Evolutionary conservation across 768 basidiomycete genomes (phyloP), one percentile per base, ranked within the genome.

Genomic region (Tricholoma bakamatsutake): DNA sequence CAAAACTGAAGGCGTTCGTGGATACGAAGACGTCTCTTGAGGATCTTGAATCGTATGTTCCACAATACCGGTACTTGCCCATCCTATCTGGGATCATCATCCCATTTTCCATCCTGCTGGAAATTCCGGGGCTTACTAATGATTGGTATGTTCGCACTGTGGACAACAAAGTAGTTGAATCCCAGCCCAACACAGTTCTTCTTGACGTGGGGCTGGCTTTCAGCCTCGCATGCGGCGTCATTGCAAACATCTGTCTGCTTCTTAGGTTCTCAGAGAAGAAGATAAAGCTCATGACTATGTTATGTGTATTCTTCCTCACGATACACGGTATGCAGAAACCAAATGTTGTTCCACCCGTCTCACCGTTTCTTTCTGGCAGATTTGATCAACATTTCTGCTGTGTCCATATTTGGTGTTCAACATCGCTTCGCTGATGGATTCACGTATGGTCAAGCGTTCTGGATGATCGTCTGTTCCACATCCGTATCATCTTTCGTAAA

Each of bases 401-500:
- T 91, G 11, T 78, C 71, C 3, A 62, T 76, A 1, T 92, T 92
- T 52, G 87, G 83, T n/a, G 71, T 83, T 0, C 67, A 76, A 51
- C 83, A 85, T 66, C 75, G 79, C 13, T 76, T 78, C 51, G 70
- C 81, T 57, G 85, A 85, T 55, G 86, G 82, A 0, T 90, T 88
- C 68, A 85, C 84, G 0, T 88, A 84, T 56, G 84, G 77, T 0
- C 77, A 84, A 62, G 71, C 87, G 0, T 90, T 83, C 64, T 93
- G 90, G 90, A 78, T 86, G 67, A 87, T 84, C 2, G 72, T 90
- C 11, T 88, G 87, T 62, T 88, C 87, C 0, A 93, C 89, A 0
- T 72, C 83, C 5, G 79, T 79, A 1, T 87, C 88, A 0, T 69
- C 80, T 2, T 67, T 84, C 50, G 85, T 83, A 11, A 93, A 88